Conservation (phyloP, 2,329 filamentous ascomycete genomes). For the Paramyrothecium sp. region DNA sequence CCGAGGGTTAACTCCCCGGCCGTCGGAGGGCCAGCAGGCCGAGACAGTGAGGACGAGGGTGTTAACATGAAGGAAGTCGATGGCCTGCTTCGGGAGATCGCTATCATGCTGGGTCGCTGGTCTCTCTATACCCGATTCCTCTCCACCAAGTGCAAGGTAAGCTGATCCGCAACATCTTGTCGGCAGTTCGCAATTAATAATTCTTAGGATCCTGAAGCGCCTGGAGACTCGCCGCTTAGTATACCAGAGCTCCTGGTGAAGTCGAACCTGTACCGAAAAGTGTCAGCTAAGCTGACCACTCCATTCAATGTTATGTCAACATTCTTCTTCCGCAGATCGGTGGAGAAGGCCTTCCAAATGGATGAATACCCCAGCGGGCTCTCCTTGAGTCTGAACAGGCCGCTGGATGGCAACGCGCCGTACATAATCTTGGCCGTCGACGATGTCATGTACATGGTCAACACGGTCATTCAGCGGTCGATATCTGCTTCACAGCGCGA, state of each 20-base stretch:
- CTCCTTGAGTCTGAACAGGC: slow-evolving; percentile 69
- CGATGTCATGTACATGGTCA: slow-evolving; percentile 99
- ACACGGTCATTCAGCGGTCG: slow-evolving; percentile 83
- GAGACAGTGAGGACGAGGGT: slow-evolving; percentile 80
- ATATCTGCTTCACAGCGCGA: slow-evolving; percentile 81
- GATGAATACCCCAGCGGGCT: slow-evolving; percentile 84
- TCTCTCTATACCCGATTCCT: slow-evolving; percentile 89
- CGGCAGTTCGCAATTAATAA: slow-evolving; percentile 11
- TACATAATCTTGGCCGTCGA: slow-evolving; percentile 95
- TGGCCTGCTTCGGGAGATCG: slow-evolving; percentile 79
- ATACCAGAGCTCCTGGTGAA: slow-evolving; percentile 74
- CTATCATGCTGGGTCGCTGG: slow-evolving; percentile 91
- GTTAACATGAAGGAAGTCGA: slow-evolving; percentile 98
- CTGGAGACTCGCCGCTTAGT: slow-evolving; percentile 55
- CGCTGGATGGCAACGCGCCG: slow-evolving; percentile 75
- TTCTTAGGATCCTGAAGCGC: slow-evolving; percentile 45
- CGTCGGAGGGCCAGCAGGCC: slow-evolving; percentile 49
- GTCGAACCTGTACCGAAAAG: slow-evolving; percentile 78
- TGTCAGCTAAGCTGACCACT: slow-evolving; percentile 68
- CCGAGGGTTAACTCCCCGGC: slow-evolving; percentile 77
- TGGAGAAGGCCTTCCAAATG: slow-evolving; percentile 96
- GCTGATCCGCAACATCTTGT: slow-evolving; percentile 21
- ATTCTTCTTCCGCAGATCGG: slow-evolving; percentile 94
- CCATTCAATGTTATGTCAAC: slow-evolving; percentile 92
- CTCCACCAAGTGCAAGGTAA: slow-evolving; percentile 78